These are phyloP conservation scores for Aphanomyces astaci DNA, from an alignment of 352 stramenopile genomes.

Conservation along the genomic window DNA sequence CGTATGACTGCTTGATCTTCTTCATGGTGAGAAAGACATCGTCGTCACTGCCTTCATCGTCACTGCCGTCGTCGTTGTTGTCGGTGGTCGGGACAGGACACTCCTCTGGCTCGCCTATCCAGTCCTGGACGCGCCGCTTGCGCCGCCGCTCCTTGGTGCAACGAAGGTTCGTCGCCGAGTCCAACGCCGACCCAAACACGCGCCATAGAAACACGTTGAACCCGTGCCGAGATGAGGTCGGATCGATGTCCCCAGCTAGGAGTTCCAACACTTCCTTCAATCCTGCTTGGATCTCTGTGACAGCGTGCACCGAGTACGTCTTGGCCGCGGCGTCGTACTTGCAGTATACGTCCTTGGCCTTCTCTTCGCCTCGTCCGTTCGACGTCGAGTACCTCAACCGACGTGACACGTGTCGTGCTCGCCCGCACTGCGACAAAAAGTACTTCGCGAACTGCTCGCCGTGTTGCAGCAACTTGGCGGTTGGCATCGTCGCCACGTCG, in stretches of 20 bases:
- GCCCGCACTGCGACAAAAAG: conserved; percentile 6
- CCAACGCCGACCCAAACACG: conserved; percentile 11
- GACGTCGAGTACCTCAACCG: neutral
- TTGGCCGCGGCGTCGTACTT: conserved; percentile 17
- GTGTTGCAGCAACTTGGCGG: neutral
- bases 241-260: conserved; percentile 15
- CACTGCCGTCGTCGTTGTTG: neutral
- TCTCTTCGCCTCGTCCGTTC: neutral
- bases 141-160: neutral
- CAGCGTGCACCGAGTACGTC: conserved; percentile 17
- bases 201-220: conserved; percentile 21
- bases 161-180: neutral
- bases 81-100: neutral
- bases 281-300: conserved; percentile 3
- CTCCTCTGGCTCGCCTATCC: neutral
- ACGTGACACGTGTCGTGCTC: neutral
- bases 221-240: neutral
- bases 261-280: conserved; percentile 12
- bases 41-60: neutral
- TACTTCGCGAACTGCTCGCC: neutral
- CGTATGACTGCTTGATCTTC: neutral
- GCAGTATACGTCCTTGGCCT: conserved; percentile 8
- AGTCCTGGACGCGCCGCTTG: neutral
- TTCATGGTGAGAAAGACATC: neutral
- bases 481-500: conserved; percentile 1